Conservation (phyloP, 768 basidiomycete genomes). For the Auricularia auricula-judae region DNA sequence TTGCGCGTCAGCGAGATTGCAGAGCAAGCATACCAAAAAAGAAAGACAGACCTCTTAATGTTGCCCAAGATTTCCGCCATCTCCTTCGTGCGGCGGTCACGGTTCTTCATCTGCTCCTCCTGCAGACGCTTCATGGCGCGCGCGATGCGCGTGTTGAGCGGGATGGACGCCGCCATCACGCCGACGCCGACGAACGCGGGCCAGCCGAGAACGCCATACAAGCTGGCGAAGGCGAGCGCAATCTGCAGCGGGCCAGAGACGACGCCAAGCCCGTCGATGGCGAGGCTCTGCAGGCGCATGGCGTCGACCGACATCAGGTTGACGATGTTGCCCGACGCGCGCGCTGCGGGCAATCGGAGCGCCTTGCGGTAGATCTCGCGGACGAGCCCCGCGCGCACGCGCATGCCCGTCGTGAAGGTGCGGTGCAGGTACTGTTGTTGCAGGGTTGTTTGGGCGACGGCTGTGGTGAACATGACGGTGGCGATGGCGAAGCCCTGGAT, state of each 20-base stretch:
- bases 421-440: slow-evolving; percentile 41
- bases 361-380: slow-evolving; percentile 80
- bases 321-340: slow-evolving; percentile 85
- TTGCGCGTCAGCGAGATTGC: background rate
- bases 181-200: slow-evolving; percentile 81
- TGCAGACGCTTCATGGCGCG: slow-evolving; percentile 63
- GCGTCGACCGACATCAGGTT: slow-evolving; percentile 90
- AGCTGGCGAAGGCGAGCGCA: slow-evolving; percentile 74
- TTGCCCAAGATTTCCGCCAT: slow-evolving; percentile 94
- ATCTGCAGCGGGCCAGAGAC: slow-evolving; percentile 87
- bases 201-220: slow-evolving; percentile 91
- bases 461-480: too few species aligned
- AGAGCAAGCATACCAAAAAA: too few species aligned
- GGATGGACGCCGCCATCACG: slow-evolving; percentile 77
- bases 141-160: slow-evolving; percentile 65
- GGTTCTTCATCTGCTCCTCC: slow-evolving; percentile 85
- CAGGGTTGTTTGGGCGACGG: slow-evolving; percentile 20
- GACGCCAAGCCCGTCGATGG: slow-evolving; percentile 71
- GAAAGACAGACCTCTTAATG: slow-evolving; percentile 55
- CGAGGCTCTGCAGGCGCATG: slow-evolving; percentile 66
- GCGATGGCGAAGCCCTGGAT: too few species aligned
- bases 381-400: slow-evolving; percentile 83
- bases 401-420: slow-evolving; percentile 73
- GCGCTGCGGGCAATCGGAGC: slow-evolving; percentile 73
- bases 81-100: slow-evolving; percentile 69